Percentiles rank a stretch among this genome's conserved stretches.
These are phyloP conservation scores for Prunella vulgaris DNA, from an alignment of 257 asterid species.

Conservation along the genomic window DNA sequence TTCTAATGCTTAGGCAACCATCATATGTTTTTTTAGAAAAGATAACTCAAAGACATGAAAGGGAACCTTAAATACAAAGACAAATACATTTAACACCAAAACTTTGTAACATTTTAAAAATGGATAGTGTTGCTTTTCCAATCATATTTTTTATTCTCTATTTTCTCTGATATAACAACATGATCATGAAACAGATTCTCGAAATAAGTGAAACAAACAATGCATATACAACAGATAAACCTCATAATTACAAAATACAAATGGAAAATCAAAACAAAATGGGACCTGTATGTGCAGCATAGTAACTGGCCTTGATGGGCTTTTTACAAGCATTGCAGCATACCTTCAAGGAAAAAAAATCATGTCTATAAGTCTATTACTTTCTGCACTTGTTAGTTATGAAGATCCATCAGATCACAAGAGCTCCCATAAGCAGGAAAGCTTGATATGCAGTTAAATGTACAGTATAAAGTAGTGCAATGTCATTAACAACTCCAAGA, in stretches of 20 bases:
- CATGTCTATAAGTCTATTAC: conserved; percentile 17
- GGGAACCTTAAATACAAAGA: neutral
- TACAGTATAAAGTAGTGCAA: neutral
- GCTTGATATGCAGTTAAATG: neutral
- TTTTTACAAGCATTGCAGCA: conserved; percentile 89
- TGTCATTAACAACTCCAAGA: conserved; percentile 4
- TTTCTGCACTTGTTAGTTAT: conserved; percentile 15
- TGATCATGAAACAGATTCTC: neutral
- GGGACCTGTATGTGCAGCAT: conserved; percentile 74
- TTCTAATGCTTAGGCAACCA: neutral
- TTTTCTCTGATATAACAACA: conserved; percentile 4
- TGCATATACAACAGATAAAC: conserved; percentile 10
- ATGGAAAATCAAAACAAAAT: conserved; percentile 20
- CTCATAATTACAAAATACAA: conserved; percentile 13
- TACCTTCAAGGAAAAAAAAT: conserved; percentile 55
- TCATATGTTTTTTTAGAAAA: conserved; percentile 1
- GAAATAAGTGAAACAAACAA: neutral
- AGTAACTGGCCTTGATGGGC: conserved; percentile 90
- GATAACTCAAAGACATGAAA: conserved; percentile 12
- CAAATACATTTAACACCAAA: conserved; percentile 9
- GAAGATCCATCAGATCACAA: neutral
- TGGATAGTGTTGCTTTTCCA: neutral
- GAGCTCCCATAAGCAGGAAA: conserved; percentile 13
- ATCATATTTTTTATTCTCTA: neutral
- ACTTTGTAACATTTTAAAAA: neutral